These are phyloP conservation scores for Entomortierella lignicola DNA, from an alignment of 192 early-diverging fungal species.

Conservation along the genomic window DNA sequence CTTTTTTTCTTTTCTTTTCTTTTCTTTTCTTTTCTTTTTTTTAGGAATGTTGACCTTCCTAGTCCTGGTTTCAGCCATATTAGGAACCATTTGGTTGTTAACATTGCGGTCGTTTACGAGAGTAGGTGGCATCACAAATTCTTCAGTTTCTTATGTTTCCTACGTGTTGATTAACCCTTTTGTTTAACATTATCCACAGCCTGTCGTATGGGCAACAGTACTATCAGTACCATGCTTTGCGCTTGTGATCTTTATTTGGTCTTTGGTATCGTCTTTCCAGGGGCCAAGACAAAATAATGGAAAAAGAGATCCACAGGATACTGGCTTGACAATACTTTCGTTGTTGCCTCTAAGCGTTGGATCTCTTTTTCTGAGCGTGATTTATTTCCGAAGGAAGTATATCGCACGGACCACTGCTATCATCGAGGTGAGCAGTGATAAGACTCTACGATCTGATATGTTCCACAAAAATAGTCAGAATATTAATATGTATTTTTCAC, in stretches of 20 bases:
- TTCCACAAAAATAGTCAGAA: too few species aligned
- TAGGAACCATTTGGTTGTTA: constrained; percentile 42
- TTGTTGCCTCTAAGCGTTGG: constrained; percentile 61
- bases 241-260: constrained; percentile 63
- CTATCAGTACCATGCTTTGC: constrained; percentile 56
- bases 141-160: neutral
- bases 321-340: constrained; percentile 60
- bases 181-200: constrained; percentile 11
- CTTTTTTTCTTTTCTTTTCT: too few species aligned
- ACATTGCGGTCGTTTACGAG: constrained; percentile 38
- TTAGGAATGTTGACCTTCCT: constrained; percentile 48
- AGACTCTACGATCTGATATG: too few species aligned
- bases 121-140: constrained; percentile 1
- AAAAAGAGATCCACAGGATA: constrained; percentile 56
- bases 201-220: constrained; percentile 65
- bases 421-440: constrained; percentile 59
- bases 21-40: too few species aligned
- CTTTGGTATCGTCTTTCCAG: constrained; percentile 58
- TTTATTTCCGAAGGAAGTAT: constrained; percentile 52
- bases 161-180: neutral
- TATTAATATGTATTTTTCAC: too few species aligned
- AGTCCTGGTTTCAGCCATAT: constrained; percentile 34
- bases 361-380: constrained; percentile 48
- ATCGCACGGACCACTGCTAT: constrained; percentile 65
- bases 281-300: constrained; percentile 45